Percentiles rank a stretch among this genome's conserved stretches.
phyloP scores from a whole-genome alignment of 805 yeast species.

The Myxozyma vanderwaltii region DNA sequence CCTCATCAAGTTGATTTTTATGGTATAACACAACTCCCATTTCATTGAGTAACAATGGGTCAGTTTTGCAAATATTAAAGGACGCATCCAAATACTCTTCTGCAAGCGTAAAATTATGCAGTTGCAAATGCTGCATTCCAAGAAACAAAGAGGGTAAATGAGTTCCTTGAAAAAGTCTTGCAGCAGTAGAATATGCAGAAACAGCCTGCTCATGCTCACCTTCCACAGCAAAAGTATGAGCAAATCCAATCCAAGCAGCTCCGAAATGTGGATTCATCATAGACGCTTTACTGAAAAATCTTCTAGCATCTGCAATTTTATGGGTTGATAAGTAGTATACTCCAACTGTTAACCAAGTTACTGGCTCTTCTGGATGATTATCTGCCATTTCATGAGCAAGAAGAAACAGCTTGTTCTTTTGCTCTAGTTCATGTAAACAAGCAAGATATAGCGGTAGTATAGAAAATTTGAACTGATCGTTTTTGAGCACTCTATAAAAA shows the following conservation, averaged over 20 bases:
- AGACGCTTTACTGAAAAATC: conserved; percentile 86
- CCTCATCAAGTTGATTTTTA: conserved; percentile 62
- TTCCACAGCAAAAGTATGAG: conserved; percentile 95
- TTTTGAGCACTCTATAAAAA: conserved; percentile 35
- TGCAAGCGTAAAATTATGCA: conserved; percentile 79
- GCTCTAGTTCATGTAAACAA: conserved; percentile 81
- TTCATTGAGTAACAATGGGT: conserved; percentile 87
- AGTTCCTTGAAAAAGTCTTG: conserved; percentile 72
- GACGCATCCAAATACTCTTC: conserved; percentile 82
- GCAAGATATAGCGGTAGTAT: conserved; percentile 78
- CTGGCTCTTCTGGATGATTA: conserved; percentile 73
- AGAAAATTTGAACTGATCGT: conserved; percentile 70
- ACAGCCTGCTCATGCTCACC: conserved; percentile 99
- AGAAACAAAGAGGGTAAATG: conserved; percentile 86
- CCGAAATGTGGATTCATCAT: conserved; percentile 85
- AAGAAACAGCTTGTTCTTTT: conserved; percentile 75
- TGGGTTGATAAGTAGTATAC: conserved; percentile 78
- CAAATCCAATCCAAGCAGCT: conserved; percentile 97
- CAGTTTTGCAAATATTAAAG: conserved; percentile 74
- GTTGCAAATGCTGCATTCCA: conserved; percentile 94
- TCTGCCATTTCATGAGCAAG: conserved; percentile 86
- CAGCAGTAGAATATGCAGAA: conserved; percentile 94
- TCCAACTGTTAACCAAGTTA: conserved; percentile 92
- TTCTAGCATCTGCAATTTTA: conserved; percentile 78
- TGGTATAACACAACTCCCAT: conserved; percentile 90